Conservation (phyloP, 2,329 filamentous ascomycete species). For the Neonectria sp. region DNA sequence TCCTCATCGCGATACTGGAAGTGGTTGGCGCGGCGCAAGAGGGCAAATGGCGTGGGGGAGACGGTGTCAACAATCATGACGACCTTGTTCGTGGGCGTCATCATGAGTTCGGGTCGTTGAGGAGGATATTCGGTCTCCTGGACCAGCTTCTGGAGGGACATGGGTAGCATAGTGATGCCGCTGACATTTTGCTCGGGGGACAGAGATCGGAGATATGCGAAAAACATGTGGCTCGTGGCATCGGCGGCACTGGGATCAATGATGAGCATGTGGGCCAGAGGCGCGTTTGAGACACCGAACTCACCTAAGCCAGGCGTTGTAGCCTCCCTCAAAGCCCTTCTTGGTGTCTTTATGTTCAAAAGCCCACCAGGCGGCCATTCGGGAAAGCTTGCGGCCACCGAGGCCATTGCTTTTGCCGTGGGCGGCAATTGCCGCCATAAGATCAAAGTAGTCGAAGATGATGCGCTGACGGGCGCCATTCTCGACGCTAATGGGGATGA, state of each 20-base stretch:
- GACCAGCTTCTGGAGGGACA: constrained; percentile 91
- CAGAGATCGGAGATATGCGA: constrained; percentile 93
- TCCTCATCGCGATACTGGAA: constrained; percentile 97
- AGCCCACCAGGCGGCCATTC: constrained; percentile 98
- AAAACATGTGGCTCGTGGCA: constrained; percentile 97
- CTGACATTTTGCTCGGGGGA: constrained; percentile 84
- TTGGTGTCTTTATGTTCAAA: constrained; percentile 92
- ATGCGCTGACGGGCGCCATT: constrained; percentile 88
- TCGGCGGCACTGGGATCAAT: constrained; percentile 81
- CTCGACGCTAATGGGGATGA: constrained; percentile 94
- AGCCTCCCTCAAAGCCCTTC: constrained; percentile 95
- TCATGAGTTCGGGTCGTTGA: constrained; percentile 80
- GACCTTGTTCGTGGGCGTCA: constrained; percentile 87
- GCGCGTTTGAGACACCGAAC: constrained; percentile 42
- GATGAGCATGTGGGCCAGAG: constrained; percentile 34
- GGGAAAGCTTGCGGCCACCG: constrained; percentile 91
- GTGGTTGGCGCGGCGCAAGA: constrained; percentile 91
- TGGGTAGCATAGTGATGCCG: constrained; percentile 88
- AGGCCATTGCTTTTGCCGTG: constrained; percentile 95
- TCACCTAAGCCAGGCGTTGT: constrained; percentile 88
- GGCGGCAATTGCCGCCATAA: constrained; percentile 90
- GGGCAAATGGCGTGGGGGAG: constrained; percentile 92
- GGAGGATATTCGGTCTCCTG: constrained; percentile 97
- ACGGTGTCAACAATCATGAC: constrained; percentile 98
- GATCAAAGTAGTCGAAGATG: constrained; percentile 96